Evolutionary conservation across 495 filamentous ascomycete species (phyloP), one percentile per base, ranked within the genome.

Genomic region (Aspergillus nanangensis): DNA sequence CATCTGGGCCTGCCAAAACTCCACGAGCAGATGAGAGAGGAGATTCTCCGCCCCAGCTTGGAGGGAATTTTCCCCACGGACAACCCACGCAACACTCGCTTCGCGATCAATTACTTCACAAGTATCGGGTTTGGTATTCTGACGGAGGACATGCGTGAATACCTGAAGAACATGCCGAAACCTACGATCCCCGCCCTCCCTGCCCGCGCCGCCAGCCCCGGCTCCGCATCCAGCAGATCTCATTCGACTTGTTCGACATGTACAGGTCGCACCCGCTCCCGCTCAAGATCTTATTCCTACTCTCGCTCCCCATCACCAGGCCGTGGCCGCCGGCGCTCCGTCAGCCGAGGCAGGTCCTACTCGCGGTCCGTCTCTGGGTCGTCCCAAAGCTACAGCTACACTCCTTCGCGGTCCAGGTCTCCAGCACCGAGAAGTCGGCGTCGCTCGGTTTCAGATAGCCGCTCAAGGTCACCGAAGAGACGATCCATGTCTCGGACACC

Each of bases 51-150:
- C 44, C 80, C 88, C 37, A 86, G 81, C 57, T 84, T 94, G 48
- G 77, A 85, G 22, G 92, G 94, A 40, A 69, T 99, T 8, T 99
- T 99, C 78, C 94, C 93, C 0, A 58, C 59, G 29, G 89, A 96
- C 57, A 88, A 92, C 57, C 81, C 88, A 7, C 81, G 86, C 45
- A 89, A 95, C 65, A 92, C 88, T 11, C 83, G 93, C 34, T 99
- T 99, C 74, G 88, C 92, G 15, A 94, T 97, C 80, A 99, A 99
- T 65, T 99, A 95, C 70, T 97, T 97, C 65, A 99, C 93, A 7
- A 89, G 87, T 53, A 92, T 99, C 61, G 89, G 90, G 47, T 90
- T 99, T 84, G 93, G 93, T 65, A 80, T 76, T 23, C 69, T 99
- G 52, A 99, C 93, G 10, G 94, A 97, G 52, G 87, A 90, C 52